Conservation (phyloP, 306 rosid species). For the Quercus aquifolioides region DNA sequence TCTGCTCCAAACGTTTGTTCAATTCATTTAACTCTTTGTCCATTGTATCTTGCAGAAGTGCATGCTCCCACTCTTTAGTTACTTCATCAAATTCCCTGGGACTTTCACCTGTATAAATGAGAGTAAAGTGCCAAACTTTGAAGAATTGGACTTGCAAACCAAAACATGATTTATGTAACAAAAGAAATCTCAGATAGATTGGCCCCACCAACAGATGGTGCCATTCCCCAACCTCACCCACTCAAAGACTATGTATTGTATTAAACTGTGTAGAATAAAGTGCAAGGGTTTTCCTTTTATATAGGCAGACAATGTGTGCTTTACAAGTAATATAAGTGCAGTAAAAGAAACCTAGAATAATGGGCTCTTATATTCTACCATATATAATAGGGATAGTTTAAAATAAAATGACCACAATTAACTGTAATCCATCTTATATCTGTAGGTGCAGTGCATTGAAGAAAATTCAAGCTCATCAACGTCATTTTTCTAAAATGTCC, state of each 20-base stretch:
- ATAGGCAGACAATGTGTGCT: too few species aligned
- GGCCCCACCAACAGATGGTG: not conserved
- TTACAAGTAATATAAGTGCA: too few species aligned
- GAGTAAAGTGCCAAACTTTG: conserved; percentile 11
- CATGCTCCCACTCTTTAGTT: conserved; percentile 68
- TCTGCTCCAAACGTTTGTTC: conserved; percentile 71
- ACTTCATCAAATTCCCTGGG: conserved; percentile 53
- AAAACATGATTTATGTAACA: conserved; percentile 8
- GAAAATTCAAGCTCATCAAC: not conserved
- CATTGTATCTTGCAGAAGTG: conserved; percentile 58
- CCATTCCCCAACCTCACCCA: conserved; percentile 15
- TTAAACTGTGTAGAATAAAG: too few species aligned
- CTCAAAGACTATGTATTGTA: not conserved
- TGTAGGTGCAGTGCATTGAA: not conserved
- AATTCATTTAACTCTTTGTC: conserved; percentile 73
- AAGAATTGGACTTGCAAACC: conserved; percentile 17
- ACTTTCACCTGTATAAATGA: conserved; percentile 49
- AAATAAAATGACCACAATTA: not conserved
- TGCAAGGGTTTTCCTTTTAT: too few species aligned
- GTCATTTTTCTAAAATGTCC: not conserved
- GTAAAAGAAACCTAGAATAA: too few species aligned
- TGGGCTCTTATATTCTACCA: too few species aligned
- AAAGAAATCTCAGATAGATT: not conserved
- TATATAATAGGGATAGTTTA: not conserved
- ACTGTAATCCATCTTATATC: not conserved